phyloP scores from a whole-genome alignment of 106 monocot genomes.

The Gastrodia elata region DNA sequence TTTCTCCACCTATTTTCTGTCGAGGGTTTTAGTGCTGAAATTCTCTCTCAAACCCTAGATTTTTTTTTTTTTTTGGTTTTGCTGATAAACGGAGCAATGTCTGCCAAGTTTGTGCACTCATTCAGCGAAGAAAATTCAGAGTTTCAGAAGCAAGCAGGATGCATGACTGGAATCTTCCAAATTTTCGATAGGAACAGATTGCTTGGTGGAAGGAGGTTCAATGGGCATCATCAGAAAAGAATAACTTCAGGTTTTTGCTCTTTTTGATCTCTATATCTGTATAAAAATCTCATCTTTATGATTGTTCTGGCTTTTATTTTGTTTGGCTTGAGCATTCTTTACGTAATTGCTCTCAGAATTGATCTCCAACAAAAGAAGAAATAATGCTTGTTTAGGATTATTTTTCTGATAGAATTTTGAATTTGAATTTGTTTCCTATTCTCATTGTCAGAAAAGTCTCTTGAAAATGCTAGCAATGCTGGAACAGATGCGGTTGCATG shows the following conservation, averaged over 20 bases:
- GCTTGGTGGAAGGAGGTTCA: conserved; percentile 28
- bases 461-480: not conserved
- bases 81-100: conserved; percentile 25
- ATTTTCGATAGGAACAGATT: conserved; percentile 66
- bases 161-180: conserved; percentile 83
- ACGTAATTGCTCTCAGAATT: too few relatives aligned
- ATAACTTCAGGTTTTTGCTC: conserved; percentile 38
- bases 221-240: conserved; percentile 21
- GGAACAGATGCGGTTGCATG: conserved; percentile 14
- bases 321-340: not conserved
- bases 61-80: not conserved
- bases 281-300: not conserved
- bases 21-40: not conserved
- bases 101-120: conserved; percentile 49
- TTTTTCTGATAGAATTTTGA: not conserved
- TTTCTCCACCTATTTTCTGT: not conserved
- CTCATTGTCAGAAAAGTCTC: not conserved
- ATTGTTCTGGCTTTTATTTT: not conserved
- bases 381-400: too few relatives aligned
- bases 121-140: conserved; percentile 57
- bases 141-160: conserved; percentile 68
- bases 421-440: not conserved
- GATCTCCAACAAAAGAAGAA: too few relatives aligned
- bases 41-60: not conserved
- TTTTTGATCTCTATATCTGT: not conserved